Evolutionary conservation across 2,329 filamentous ascomycete species (phyloP).

Genomic region (Fusarium beomiforme): DNA sequence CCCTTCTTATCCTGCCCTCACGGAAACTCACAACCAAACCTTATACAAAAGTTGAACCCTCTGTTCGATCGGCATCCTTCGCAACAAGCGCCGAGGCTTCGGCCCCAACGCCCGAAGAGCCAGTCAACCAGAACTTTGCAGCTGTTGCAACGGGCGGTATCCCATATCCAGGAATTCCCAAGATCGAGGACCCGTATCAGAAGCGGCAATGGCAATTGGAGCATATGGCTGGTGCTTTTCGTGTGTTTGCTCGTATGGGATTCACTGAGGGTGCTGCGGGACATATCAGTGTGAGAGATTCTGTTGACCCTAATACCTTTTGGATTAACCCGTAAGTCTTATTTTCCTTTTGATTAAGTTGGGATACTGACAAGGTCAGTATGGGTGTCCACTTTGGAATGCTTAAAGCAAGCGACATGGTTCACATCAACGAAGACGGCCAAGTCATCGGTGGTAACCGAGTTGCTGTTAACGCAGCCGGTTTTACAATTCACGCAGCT

Average conservation of each 20-base stretch:
- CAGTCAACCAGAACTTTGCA: conserved; percentile 39
- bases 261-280: conserved; percentile 71
- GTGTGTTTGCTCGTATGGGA: conserved; percentile 58
- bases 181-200: conserved; percentile 59
- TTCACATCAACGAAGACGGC: conserved; percentile 68
- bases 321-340: conserved; percentile 68
- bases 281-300: conserved; percentile 72
- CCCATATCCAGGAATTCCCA: conserved; percentile 62
- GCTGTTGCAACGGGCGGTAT: conserved; percentile 45
- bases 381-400: conserved; percentile 69
- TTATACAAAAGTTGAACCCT: neutral
- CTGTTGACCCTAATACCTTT: conserved; percentile 66
- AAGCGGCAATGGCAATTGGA: conserved; percentile 51
- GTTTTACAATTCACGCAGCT: conserved; percentile 70
- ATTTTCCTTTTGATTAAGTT: neutral
- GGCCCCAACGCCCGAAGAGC: neutral
- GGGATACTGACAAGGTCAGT: conserved; percentile 1
- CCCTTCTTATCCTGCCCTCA: conserved; percentile 2
- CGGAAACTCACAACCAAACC: neutral
- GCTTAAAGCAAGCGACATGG: conserved; percentile 70
- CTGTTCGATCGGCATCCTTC: conserved; percentile 16
- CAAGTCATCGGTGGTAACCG: conserved; percentile 68
- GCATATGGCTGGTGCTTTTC: conserved; percentile 58
- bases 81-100: conserved; percentile 35
- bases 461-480: conserved; percentile 66